Conservation (phyloP, 345 rosid genomes). For the Hibiscus mutabilis region DNA sequence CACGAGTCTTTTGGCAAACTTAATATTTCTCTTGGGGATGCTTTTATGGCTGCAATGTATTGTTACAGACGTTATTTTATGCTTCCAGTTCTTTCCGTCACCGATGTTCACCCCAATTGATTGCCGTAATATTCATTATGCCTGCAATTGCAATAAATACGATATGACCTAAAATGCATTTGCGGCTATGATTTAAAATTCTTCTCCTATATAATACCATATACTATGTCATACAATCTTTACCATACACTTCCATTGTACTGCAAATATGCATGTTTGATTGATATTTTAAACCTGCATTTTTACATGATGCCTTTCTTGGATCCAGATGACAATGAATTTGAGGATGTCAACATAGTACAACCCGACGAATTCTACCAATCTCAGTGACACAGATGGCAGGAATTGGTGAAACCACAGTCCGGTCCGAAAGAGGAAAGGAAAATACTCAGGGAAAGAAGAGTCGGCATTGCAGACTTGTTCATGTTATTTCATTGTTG, state of each 20-base stretch:
- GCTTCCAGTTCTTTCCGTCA: too few species aligned
- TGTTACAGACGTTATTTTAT: too few species aligned
- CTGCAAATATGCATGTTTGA: conserved; percentile 3
- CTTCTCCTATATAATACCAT: too few species aligned
- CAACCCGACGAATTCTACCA: conserved; percentile 54
- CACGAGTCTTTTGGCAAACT: too few species aligned
- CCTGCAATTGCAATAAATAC: too few species aligned
- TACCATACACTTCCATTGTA: neutral
- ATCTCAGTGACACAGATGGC: conserved; percentile 42
- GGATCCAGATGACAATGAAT: conserved; percentile 54
- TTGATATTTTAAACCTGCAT: neutral
- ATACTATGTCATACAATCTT: neutral
- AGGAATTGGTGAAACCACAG: conserved; percentile 37
- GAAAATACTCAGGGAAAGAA: neutral
- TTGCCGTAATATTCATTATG: too few species aligned
- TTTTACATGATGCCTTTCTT: neutral
- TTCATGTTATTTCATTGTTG: neutral
- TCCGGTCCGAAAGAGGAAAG: neutral
- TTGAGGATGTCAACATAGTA: conserved; percentile 61
- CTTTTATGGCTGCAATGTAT: too few species aligned
- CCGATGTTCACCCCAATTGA: too few species aligned
- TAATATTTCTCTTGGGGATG: too few species aligned
- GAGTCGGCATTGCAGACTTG: neutral
- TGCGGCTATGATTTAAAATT: too few species aligned
- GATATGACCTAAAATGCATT: too few species aligned